Percentiles rank a stretch among this genome's conserved stretches.
These are phyloP conservation scores for Rossbeevera mucosa DNA, from an alignment of 768 basidiomycete genomes.

Conservation along the genomic window DNA sequence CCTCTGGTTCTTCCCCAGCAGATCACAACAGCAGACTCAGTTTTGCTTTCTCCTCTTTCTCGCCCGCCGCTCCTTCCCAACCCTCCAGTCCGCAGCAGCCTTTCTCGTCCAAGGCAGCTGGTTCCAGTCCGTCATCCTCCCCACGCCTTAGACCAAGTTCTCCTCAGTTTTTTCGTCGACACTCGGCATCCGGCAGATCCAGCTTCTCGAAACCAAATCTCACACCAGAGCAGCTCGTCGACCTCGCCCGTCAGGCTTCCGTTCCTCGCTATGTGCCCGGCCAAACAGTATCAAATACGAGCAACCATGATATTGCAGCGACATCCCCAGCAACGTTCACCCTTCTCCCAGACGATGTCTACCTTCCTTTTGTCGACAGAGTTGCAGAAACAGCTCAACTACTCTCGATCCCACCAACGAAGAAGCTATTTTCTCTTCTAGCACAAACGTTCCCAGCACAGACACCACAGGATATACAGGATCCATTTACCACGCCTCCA, in stretches of 20 bases:
- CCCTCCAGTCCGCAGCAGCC: constrained; percentile 28
- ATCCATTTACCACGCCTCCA: constrained; percentile 49
- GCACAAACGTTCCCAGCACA: constrained; percentile 58
- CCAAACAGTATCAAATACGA: constrained; percentile 3
- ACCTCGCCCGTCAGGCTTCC: constrained; percentile 62
- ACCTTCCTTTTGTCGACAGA: constrained; percentile 84
- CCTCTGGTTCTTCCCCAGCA: constrained; percentile 24
- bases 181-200: constrained; percentile 32
- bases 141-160: constrained; percentile 48
- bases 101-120: constrained; percentile 29
- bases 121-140: constrained; percentile 34
- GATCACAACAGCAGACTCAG: constrained; percentile 42
- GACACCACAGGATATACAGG: constrained; percentile 24
- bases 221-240: constrained; percentile 69
- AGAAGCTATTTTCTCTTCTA: constrained; percentile 67
- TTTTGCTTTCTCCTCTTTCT: constrained; percentile 68
- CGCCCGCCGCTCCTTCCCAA: constrained; percentile 22
- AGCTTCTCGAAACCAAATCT: constrained; percentile 46
- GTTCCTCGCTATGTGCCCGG: constrained; percentile 31
- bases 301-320: background rate
- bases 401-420: constrained; percentile 59
- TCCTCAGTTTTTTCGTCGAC: constrained; percentile 33
- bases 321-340: constrained; percentile 58
- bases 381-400: constrained; percentile 69
- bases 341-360: constrained; percentile 68